A percentile compares a stretch with the other conserved stretches of the same genome.
phyloP scores from a whole-genome alignment of 257 asterid genomes.

The Gynochthodes officinalis region DNA sequence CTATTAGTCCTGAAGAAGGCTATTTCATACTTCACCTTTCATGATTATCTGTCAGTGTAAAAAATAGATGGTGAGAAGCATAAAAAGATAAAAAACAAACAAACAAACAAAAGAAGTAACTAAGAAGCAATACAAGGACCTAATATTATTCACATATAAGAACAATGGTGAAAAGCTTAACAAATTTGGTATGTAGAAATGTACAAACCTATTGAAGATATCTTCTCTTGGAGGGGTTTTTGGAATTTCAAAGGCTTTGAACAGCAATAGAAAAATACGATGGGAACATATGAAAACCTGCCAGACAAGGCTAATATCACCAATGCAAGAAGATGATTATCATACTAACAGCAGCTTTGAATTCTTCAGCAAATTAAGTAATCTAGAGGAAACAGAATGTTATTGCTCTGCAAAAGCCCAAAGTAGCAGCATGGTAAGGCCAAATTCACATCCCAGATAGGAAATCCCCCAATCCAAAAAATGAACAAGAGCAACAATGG shows the following conservation, averaged over 20 bases:
- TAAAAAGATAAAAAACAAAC: not conserved
- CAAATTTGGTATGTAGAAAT: slow-evolving; percentile 4
- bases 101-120: not conserved
- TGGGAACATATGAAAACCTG: slow-evolving; percentile 77
- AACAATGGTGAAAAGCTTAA: not conserved
- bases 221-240: slow-evolving; percentile 52
- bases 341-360: not conserved
- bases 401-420: not conserved
- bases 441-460: not conserved
- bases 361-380: slow-evolving; percentile 1
- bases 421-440: not conserved
- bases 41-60: not conserved
- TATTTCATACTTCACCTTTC: not conserved
- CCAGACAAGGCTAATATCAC: slow-evolving; percentile 6
- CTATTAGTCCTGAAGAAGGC: not conserved
- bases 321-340: not conserved
- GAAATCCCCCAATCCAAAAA: not conserved
- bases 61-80: not conserved
- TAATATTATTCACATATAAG: not conserved
- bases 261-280: slow-evolving; percentile 46
- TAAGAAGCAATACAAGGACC: slow-evolving; percentile 1
- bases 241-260: slow-evolving; percentile 36
- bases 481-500: slow-evolving; percentile 2
- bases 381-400: not conserved
- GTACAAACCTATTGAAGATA: slow-evolving; percentile 63